phyloP scores from a whole-genome alignment of 1,284 basidiomycete species.

The Pseudozyma pruni region DNA sequence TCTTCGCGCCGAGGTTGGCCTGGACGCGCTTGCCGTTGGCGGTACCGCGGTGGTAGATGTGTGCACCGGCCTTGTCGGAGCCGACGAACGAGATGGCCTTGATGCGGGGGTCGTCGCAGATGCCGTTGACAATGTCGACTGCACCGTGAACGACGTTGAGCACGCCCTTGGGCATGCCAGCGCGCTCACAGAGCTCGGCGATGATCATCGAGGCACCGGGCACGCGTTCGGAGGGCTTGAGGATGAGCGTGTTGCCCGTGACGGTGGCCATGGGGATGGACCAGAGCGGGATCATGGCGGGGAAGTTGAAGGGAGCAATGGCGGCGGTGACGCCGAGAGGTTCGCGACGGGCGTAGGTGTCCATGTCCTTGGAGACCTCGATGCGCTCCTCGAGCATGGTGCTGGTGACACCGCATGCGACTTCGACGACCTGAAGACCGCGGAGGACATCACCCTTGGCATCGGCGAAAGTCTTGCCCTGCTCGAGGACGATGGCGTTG shows the following conservation, averaged over 20 bases:
- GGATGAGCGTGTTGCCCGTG: conserved; percentile 92
- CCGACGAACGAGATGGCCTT: conserved; percentile 98
- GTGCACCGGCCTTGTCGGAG: conserved; percentile 88
- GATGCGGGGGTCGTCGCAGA: conserved; percentile 90
- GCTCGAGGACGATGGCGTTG: conserved; percentile 64
- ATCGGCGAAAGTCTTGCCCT: conserved; percentile 73
- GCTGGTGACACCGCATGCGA: conserved; percentile 83
- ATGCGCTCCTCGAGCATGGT: conserved; percentile 88
- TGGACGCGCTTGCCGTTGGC: conserved; percentile 91
- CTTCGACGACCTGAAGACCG: conserved; percentile 93
- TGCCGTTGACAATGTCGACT: conserved; percentile 87
- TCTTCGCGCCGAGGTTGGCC: conserved; percentile 96
- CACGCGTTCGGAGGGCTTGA: conserved; percentile 96
- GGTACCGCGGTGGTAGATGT: conserved; percentile 84
- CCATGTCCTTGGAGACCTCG: conserved; percentile 96
- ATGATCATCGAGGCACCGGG: conserved; percentile 98
- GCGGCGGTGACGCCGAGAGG: conserved; percentile 72
- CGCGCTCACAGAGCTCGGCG: conserved; percentile 87
- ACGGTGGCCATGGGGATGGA: conserved; percentile 74
- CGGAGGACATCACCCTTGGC: conserved; percentile 93
- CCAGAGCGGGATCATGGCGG: conserved; percentile 96
- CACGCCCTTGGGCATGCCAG: conserved; percentile 72
- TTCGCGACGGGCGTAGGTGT: conserved; percentile 83
- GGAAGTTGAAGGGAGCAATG: conserved; percentile 64
- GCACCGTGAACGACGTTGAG: conserved; percentile 80